Evolutionary conservation across 2,329 filamentous ascomycete species (phyloP).

Genomic region (Monosporascus sp.): DNA sequence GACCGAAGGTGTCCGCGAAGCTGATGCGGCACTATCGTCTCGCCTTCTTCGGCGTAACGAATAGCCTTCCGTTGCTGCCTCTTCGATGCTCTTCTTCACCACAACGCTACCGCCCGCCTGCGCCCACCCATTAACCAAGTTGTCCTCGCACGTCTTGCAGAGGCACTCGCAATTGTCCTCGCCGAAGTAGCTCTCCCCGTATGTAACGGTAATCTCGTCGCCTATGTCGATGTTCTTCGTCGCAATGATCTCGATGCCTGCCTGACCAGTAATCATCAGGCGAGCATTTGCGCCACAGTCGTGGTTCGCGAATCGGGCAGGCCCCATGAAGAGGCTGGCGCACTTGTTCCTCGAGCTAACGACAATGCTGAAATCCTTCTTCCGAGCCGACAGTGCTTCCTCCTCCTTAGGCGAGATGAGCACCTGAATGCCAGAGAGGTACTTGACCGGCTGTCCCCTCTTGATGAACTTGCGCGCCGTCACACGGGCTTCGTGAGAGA

Average conservation of each 20-base stretch:
- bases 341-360: slow-evolving; percentile 89
- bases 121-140: slow-evolving; percentile 77
- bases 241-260: slow-evolving; percentile 88
- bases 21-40: slow-evolving; percentile 43
- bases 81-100: slow-evolving; percentile 50
- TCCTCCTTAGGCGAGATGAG: slow-evolving; percentile 91
- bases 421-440: slow-evolving; percentile 86
- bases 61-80: slow-evolving; percentile 45
- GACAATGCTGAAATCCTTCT: slow-evolving; percentile 96
- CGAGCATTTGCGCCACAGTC: slow-evolving; percentile 91
- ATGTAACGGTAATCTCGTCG: slow-evolving; percentile 95
- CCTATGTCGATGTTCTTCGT: slow-evolving; percentile 75
- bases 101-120: slow-evolving; percentile 42
- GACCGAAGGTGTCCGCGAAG: slow-evolving; percentile 53
- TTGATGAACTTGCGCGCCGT: slow-evolving; percentile 75
- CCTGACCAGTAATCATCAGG: slow-evolving; percentile 75
- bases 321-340: slow-evolving; percentile 88
- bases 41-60: slow-evolving; percentile 51
- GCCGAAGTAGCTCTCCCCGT: slow-evolving; percentile 94
- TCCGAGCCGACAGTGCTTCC: slow-evolving; percentile 68
- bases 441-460: slow-evolving; percentile 82
- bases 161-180: slow-evolving; percentile 92
- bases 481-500: slow-evolving; percentile 81
- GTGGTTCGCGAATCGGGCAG: slow-evolving; percentile 94
- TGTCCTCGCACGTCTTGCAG: slow-evolving; percentile 78